These are phyloP conservation scores for Agastache rugosa DNA, from an alignment of 257 asterid genomes.

Conservation along the genomic window DNA sequence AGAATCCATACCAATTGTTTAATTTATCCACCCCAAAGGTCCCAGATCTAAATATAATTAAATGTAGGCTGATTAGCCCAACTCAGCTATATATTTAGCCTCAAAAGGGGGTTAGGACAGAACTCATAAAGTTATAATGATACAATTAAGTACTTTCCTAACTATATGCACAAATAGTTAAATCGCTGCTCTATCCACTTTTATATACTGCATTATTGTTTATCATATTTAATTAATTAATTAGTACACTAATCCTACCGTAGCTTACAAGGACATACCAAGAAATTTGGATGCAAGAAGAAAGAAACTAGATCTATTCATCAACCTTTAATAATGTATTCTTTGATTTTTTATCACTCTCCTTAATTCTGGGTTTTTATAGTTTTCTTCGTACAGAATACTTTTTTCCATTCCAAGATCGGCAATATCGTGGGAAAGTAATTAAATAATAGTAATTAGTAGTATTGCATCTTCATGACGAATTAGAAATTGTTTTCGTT, in stretches of 20 bases:
- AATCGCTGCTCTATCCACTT: slow-evolving; percentile 14
- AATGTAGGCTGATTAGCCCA: background rate
- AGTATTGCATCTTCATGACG: background rate
- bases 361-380: background rate
- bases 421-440: background rate
- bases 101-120: slow-evolving; percentile 23
- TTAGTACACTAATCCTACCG: background rate
- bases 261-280: slow-evolving; percentile 6
- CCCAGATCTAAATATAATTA: slow-evolving; percentile 21
- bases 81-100: slow-evolving; percentile 23
- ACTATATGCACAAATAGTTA: background rate
- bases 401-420: background rate
- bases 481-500: too few relatives aligned
- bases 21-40: background rate
- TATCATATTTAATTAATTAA: background rate
- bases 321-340: background rate
- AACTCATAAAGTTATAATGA: background rate
- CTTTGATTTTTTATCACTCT: background rate
- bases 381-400: background rate
- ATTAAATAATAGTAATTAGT: background rate
- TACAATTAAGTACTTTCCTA: background rate
- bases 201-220: slow-evolving; percentile 21
- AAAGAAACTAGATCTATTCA: background rate
- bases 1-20: too few relatives aligned
- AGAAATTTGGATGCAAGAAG: background rate